A percentile compares a stretch with the other conserved stretches of the same genome.
Conservation (phyloP, 768 basidiomycete species). For the Boletus rex-veris region DNA sequence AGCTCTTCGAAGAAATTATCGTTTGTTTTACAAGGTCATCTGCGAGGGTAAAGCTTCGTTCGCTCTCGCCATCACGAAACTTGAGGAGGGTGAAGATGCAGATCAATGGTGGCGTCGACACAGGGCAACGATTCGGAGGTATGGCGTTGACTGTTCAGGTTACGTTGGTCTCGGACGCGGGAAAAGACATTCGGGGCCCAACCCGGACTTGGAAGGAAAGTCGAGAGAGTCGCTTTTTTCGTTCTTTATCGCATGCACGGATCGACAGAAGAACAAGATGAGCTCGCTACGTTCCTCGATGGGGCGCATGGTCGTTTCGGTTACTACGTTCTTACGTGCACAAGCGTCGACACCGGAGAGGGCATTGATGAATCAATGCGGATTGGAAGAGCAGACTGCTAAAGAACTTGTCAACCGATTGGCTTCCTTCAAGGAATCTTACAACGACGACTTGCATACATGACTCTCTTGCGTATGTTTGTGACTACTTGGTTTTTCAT, state of each 20-base stretch:
- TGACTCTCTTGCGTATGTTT: neutral
- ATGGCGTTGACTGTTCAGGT: slow-evolving; percentile 20
- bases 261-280: slow-evolving; percentile 8
- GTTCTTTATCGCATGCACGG: slow-evolving; percentile 13
- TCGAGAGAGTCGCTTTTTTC: slow-evolving; percentile 24
- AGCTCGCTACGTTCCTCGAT: slow-evolving; percentile 8
- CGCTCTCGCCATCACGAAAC: slow-evolving; percentile 31
- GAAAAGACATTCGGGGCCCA: slow-evolving; percentile 16
- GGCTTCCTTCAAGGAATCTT: neutral
- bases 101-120: slow-evolving; percentile 37
- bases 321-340: slow-evolving; percentile 9
- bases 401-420: slow-evolving; percentile 19
- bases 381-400: slow-evolving; percentile 18
- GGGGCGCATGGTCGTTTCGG: slow-evolving; percentile 2
- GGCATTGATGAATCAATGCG: slow-evolving; percentile 17
- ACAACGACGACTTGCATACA: neutral
- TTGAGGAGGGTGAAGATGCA: slow-evolving; percentile 23
- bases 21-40: slow-evolving; percentile 26
- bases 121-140: slow-evolving; percentile 5
- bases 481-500: neutral
- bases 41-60: slow-evolving; percentile 26
- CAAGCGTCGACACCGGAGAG: slow-evolving; percentile 8
- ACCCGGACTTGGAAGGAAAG: slow-evolving; percentile 22
- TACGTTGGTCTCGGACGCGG: slow-evolving; percentile 34
- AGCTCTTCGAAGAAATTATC: slow-evolving; percentile 26